Evolutionary conservation across 2,329 filamentous ascomycete genomes (phyloP), one percentile per base, ranked within the genome.

Genomic region (Aquanectria penicillioides): DNA sequence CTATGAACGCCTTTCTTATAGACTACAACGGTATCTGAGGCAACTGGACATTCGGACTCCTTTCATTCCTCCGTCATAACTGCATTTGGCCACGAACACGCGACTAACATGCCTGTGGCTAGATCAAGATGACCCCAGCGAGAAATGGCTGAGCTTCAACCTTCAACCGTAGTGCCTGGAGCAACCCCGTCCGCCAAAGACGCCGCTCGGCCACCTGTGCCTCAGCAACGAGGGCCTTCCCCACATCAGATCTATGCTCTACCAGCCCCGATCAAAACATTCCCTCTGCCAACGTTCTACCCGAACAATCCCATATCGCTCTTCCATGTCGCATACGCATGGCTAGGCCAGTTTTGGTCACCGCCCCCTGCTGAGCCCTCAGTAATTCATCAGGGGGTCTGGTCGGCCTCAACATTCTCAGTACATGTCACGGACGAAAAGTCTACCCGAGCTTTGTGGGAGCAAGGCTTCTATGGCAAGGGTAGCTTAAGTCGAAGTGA

Each of bases 21-120:
- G 91, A 95, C 92, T 95, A 95, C 91, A 94, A 95, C 92, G 92
- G 92, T 95, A 95, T 95, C 92, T 95, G 92, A 95, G 85, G 81
- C 73, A 75, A 74, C 64, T 57, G 4, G 48, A 57, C 69, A 55
- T 64, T 51, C 48, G 46, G 59, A 61, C 65, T 66, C n/a, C n/a
- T n/a, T 51, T 49, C 22, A 31, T 25, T 12, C 13, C 23, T 31
- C 25, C 4, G n/a, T n/a, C n/a, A n/a, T n/a, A n/a, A n/a, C n/a
- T n/a, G n/a, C n/a, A n/a, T n/a, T n/a, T n/a, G n/a, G n/a, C n/a
- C n/a, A n/a, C n/a, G n/a, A n/a, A n/a, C n/a, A n/a, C n/a, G n/a
- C n/a, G n/a, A n/a, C 68, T 71, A 49, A 71, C 59, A 58, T 20
- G 15, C 23, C 25, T 10, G 12, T 23, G 52, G 26, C 62, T 65